Conservation (phyloP, 2,329 filamentous ascomycete genomes). For the Hypoxylon sp. region DNA sequence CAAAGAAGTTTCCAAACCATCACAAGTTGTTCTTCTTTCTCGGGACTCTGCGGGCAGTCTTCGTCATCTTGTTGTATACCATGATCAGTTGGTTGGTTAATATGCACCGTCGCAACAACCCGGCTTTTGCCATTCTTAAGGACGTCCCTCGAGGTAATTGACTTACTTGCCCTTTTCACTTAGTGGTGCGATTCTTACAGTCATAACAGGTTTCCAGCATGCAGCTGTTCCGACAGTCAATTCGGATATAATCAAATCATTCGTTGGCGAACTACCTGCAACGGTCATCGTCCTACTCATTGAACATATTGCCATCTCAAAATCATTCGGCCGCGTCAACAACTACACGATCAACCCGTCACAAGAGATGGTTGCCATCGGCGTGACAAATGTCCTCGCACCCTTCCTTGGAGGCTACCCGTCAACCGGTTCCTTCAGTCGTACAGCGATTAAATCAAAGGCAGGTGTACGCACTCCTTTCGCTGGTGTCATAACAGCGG, state of each 20-base stretch:
- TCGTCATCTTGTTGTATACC: conserved; percentile 93
- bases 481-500: conserved; percentile 88
- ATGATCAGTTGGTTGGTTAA: conserved; percentile 91
- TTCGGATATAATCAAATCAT: conserved; percentile 74
- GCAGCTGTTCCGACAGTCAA: conserved; percentile 81
- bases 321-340: conserved; percentile 95
- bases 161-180: background rate
- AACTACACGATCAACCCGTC: conserved; percentile 97
- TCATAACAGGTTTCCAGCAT: conserved; percentile 79
- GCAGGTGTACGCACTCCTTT: conserved; percentile 93
- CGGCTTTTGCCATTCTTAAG: conserved; percentile 81
- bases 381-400: conserved; percentile 88
- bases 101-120: conserved; percentile 72
- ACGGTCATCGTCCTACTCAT: conserved; percentile 95
- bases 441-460: conserved; percentile 97
- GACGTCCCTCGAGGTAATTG: conserved; percentile 79
- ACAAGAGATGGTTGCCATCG: conserved; percentile 95
- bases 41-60: conserved; percentile 90
- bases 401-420: conserved; percentile 94
- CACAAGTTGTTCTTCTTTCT: conserved; percentile 89
- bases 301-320: conserved; percentile 97
- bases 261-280: conserved; percentile 82
- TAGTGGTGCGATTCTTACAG: conserved; percentile 43
- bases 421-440: conserved; percentile 94
- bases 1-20: conserved; percentile 77